A percentile compares a stretch with the other conserved stretches of the same genome.
Conservation (phyloP, 176 grass and related monocot genomes). For the Microstegium vimineum region DNA sequence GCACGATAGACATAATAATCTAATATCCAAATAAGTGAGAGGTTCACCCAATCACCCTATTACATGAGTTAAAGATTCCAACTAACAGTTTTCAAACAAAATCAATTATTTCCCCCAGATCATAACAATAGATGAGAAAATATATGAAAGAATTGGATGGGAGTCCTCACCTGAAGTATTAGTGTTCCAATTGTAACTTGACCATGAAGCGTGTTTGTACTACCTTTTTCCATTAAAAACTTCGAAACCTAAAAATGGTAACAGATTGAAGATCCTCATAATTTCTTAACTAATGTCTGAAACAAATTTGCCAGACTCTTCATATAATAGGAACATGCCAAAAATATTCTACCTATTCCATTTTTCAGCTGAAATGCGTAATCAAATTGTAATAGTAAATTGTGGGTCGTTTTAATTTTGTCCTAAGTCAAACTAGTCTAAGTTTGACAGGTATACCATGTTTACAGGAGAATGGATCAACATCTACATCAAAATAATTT, state of each 20-base stretch:
- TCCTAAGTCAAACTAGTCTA: background rate
- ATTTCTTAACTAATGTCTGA: background rate
- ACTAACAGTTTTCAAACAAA: slow-evolving; percentile 1
- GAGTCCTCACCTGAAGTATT: slow-evolving; percentile 68
- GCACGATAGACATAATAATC: background rate
- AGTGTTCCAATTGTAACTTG: slow-evolving; percentile 97
- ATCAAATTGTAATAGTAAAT: background rate
- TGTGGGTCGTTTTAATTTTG: background rate
- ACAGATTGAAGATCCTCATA: slow-evolving; percentile 9
- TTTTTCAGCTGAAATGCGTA: slow-evolving; percentile 5
- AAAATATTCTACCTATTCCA: background rate
- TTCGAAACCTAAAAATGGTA: slow-evolving; percentile 76
- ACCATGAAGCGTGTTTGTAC: slow-evolving; percentile 87
- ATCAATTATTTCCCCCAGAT: background rate
- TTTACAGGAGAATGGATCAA: background rate
- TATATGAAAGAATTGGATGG: slow-evolving; percentile 6
- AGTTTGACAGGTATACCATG: background rate
- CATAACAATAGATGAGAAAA: background rate
- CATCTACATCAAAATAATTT: background rate
- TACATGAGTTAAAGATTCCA: background rate
- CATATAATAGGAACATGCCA: background rate
- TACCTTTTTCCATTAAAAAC: slow-evolving; percentile 87
- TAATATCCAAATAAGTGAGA: slow-evolving; percentile 2
- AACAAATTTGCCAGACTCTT: background rate
- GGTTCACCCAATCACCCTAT: background rate